A percentile compares a stretch with the other conserved stretches of the same genome.
phyloP scores from a whole-genome alignment of 495 filamentous ascomycete genomes.

The Pyrenopolyporus hunteri region DNA sequence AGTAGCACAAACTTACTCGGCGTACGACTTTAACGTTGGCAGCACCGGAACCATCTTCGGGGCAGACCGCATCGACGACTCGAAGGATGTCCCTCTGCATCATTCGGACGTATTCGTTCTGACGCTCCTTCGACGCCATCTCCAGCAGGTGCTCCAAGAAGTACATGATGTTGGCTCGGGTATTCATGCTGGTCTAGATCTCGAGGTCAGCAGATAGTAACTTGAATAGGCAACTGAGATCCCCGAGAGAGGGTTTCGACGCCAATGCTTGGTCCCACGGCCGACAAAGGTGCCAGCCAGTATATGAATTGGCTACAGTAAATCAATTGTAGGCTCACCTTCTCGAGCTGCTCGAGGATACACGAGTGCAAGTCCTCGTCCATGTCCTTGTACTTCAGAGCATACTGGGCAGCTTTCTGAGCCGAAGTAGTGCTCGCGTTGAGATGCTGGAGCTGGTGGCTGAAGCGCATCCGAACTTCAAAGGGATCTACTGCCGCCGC shows the following conservation, averaged over 20 bases:
- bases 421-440: conserved; percentile 87
- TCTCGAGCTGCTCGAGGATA: conserved; percentile 92
- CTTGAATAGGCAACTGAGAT: neutral
- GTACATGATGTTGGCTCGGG: conserved; percentile 97
- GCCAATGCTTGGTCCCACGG: too few relatives aligned
- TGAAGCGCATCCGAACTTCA: conserved; percentile 98
- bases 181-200: conserved; percentile 87
- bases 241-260: neutral
- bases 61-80: conserved; percentile 87
- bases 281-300: too few relatives aligned
- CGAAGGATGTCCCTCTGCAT: conserved; percentile 90
- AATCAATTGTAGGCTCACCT: conserved; percentile 62
- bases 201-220: neutral
- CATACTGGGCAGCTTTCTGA: conserved; percentile 93
- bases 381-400: conserved; percentile 87
- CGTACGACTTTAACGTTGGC: conserved; percentile 94
- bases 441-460: conserved; percentile 80
- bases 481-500: conserved; percentile 91
- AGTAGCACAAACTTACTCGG: conserved; percentile 54
- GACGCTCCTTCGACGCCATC: conserved; percentile 74
- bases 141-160: conserved; percentile 97
- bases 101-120: conserved; percentile 83
- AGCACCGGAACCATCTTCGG: conserved; percentile 84
- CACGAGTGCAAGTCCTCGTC: conserved; percentile 97
- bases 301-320: neutral